Evolutionary conservation across 805 yeast genomes (phyloP), one percentile per base, ranked within the genome.

Genomic region (Lipomyces starkeyi): DNA sequence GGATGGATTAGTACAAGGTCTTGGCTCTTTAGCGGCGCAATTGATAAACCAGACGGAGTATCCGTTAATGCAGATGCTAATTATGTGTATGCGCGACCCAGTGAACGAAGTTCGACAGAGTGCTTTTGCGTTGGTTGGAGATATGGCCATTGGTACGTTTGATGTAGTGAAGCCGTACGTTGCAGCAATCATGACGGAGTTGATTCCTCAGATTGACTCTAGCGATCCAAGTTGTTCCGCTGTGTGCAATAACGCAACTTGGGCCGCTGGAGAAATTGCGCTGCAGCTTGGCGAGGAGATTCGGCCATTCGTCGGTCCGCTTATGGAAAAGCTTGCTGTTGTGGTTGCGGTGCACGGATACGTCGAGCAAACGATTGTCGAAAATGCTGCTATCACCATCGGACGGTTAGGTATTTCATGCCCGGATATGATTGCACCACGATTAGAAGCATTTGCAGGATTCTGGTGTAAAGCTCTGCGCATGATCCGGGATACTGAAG

Each of bases 1-100:
- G 37, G 98, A 94, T 78, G 99, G 99, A 2, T 80, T 95, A 64
- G 88, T 93, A 27, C 98, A 94, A 80, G 98, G 98, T 0, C 83
- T 95, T 65, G 91, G 90, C 14, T 73, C 76, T 29, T 81, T 80
- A 61, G 76, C 79, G 65, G 71, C 74, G 9, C 70, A 64, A 11
- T 61, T 68, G 13, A 59, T 71, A 7, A 20, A 35, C 8, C 61
- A 58, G 20, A 59, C 71, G 27, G 62, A 67, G 9, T 77, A 78
- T 2, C 76, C 81, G 0, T 75, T 93, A 65, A 83, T 91, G 81
- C 87, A 85, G 49, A 80, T 93, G 60, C 76, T 93, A 65, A 74
- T 90, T 37, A 82, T 86, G 58, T 89, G 96, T 76, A 83, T 92
- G 71, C 89, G 88, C 71, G 97, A 92, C 77, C 84, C 86, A 3